Evolutionary conservation across 2,329 filamentous ascomycete genomes (phyloP).

Genomic region (Xylaria sp.): DNA sequence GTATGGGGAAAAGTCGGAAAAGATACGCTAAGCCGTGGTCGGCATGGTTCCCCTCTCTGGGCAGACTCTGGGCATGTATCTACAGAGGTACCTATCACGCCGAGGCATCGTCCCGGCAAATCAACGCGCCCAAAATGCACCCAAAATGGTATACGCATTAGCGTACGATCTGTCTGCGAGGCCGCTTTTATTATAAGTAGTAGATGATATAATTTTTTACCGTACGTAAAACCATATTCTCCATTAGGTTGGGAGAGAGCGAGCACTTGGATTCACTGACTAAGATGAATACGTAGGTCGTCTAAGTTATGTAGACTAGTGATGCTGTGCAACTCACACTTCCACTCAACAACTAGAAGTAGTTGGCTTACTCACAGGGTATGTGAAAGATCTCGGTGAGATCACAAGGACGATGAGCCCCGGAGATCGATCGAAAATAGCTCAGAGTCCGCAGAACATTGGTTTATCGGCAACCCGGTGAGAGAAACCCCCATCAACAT

Average conservation of each 20-base stretch:
- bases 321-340: slow-evolving; percentile 30
- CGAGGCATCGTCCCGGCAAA: slow-evolving; percentile 15
- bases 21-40: slow-evolving; percentile 1
- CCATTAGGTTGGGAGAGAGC: background rate
- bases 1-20: background rate
- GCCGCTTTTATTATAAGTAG: slow-evolving; percentile 1
- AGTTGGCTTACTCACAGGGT: slow-evolving; percentile 12
- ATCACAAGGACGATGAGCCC: slow-evolving; percentile 6
- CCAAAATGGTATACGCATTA: slow-evolving; percentile 6
- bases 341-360: slow-evolving; percentile 6
- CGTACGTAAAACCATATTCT: background rate
- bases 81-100: slow-evolving; percentile 12
- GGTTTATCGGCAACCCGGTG: slow-evolving; percentile 17
- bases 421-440: slow-evolving; percentile 4
- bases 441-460: slow-evolving; percentile 2
- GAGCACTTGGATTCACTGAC: background rate
- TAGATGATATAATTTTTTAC: background rate
- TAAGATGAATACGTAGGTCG: background rate
- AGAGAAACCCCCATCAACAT: slow-evolving; percentile 19
- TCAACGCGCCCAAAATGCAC: slow-evolving; percentile 11
- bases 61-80: background rate
- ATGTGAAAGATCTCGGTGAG: slow-evolving; percentile 24
- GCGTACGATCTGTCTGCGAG: slow-evolving; percentile 15
- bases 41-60: background rate
- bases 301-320: background rate